Evolutionary conservation across 495 filamentous ascomycete species (phyloP), one percentile per base, ranked within the genome.

Genomic region (Talaromyces borbonicus): DNA sequence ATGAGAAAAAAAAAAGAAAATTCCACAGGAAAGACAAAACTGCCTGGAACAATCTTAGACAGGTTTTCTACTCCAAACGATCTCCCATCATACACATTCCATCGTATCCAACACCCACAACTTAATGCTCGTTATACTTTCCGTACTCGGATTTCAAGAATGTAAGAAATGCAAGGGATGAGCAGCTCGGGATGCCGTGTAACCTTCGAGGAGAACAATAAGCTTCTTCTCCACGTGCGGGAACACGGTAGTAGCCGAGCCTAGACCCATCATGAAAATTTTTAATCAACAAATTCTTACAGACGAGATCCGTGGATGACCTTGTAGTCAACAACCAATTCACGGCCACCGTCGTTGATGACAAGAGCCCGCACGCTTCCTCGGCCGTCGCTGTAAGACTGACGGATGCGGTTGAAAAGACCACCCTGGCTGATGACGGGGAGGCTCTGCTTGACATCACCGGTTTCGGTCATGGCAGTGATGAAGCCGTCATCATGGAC

Each of bases 241-340:
- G n/a, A 15, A 27, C 40, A 22, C 42, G 27, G 43, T 18, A 46
- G 43, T 46, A 31, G 18, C 46, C 36, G 46, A 36, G 29, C 22
- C 46, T 49, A 49, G n/a, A 43, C 46, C 46, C 37, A 42, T 41
- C 26, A 27, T 14, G 48, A 26, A 44, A 46, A 29, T 42, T n/a
- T n/a, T n/a, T 55, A 48, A 36, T 43, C 60, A 24, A 23, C 8
- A 23, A 24, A 41, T 41, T 41, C 23, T 67, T 80, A 84, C 69
- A 84, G 66, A 49, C 79, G 69, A 49, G 77, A 81, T 48, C 77
- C 79, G 63, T 97, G 93, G 62, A 97, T 85, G 57, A 96, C 83
- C 81, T 95, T 97, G 81, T 89, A 94, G 81, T 98, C 92, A 52
- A 98, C 92, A 53, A 85, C 92, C 61, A 98, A 78, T 78, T 98